phyloP scores from a whole-genome alignment of 106 monocot genomes.

The Platanthera guangdongensis region DNA sequence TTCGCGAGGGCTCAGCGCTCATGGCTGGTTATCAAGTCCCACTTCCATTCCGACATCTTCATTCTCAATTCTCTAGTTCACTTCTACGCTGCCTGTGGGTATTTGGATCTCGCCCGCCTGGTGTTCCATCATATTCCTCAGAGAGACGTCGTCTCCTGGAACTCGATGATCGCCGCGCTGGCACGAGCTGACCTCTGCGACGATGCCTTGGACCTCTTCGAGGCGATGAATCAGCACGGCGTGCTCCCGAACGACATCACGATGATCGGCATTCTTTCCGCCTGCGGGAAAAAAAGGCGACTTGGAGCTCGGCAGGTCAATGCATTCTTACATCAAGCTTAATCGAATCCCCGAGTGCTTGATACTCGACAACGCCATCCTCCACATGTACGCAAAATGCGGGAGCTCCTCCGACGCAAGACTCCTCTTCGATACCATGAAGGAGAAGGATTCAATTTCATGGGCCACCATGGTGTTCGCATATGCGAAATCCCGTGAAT shows the following conservation, averaged over 20 bases:
- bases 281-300: conserved; percentile 42
- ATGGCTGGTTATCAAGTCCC: conserved; percentile 38
- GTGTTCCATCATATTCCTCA: conserved; percentile 28
- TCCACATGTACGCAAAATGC: conserved; percentile 51
- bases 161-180: conserved; percentile 37
- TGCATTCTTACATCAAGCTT: conserved; percentile 26
- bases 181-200: conserved; percentile 13
- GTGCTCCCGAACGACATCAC: conserved; percentile 38
- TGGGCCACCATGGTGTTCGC: conserved; percentile 57
- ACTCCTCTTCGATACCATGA: conserved; percentile 32
- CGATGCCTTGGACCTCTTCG: conserved; percentile 35
- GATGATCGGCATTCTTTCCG: conserved; percentile 30
- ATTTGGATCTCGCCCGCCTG: conserved; percentile 11
- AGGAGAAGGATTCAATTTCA: conserved; percentile 32
- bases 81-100: conserved; percentile 32
- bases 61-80: conserved; percentile 44
- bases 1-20: conserved; percentile 24
- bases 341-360: conserved; percentile 11
- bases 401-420: conserved; percentile 32
- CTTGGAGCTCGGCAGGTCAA: conserved; percentile 27
- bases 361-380: conserved; percentile 38
- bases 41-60: conserved; percentile 31
- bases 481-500: conserved; percentile 20
- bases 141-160: conserved; percentile 57
- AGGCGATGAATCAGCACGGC: conserved; percentile 19